Conservation (phyloP, 331 rosid genomes). For the Erythrophleum ivorense region DNA sequence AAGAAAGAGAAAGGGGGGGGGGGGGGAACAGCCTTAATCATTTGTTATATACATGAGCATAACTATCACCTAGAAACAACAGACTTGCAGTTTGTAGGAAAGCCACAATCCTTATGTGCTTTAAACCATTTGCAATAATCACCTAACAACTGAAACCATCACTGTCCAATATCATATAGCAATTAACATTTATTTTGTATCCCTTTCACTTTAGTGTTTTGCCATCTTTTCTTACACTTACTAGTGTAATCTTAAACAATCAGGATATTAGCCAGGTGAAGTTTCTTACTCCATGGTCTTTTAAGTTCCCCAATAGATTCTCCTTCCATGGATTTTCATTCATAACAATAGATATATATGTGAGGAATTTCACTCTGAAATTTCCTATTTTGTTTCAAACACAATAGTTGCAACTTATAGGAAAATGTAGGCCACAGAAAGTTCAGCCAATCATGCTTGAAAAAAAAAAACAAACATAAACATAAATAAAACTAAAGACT, state of each 20-base stretch:
- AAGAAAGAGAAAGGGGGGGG: too few relatives aligned
- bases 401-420: too few relatives aligned
- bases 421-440: too few relatives aligned
- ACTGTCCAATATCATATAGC: not conserved
- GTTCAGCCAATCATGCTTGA: too few relatives aligned
- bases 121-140: not conserved
- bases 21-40: constrained; percentile 1
- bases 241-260: constrained; percentile 10
- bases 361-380: too few relatives aligned
- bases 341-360: not conserved
- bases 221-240: constrained; percentile 15
- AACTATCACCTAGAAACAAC: constrained; percentile 17
- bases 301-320: constrained; percentile 7
- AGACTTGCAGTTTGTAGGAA: not conserved
- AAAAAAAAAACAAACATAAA: too few relatives aligned
- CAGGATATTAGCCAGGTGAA: constrained; percentile 4
- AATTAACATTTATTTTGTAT: not conserved
- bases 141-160: not conserved
- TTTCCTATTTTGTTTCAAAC: too few relatives aligned
- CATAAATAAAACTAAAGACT: too few relatives aligned
- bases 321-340: constrained; percentile 8
- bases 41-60: not conserved
- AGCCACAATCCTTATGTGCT: constrained; percentile 1
- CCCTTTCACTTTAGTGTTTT: constrained; percentile 9
- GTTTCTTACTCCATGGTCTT: constrained; percentile 19